These are phyloP conservation scores for Xylaria telfairii DNA, from an alignment of 495 filamentous ascomycete genomes.

Conservation along the genomic window DNA sequence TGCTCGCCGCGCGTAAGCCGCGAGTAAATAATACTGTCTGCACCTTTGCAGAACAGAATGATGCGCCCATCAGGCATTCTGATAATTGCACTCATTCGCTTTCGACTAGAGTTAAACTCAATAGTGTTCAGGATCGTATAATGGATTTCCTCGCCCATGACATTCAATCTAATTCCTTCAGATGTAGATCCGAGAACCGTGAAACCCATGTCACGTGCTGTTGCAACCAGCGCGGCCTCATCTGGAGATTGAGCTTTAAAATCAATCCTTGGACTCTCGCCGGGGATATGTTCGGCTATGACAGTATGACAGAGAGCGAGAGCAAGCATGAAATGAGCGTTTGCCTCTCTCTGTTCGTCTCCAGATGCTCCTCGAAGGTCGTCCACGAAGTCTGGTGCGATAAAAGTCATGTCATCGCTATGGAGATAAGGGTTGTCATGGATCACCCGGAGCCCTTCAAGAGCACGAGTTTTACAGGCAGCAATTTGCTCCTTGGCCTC, in stretches of 20 bases:
- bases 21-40: constrained; percentile 97
- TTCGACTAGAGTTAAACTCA: constrained; percentile 96
- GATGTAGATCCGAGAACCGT: constrained; percentile 83
- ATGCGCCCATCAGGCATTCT: constrained; percentile 95
- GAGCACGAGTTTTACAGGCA: constrained; percentile 71
- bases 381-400: constrained; percentile 84
- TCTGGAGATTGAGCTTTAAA: constrained; percentile 98
- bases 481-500: constrained; percentile 81
- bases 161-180: constrained; percentile 82
- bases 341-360: constrained; percentile 75
- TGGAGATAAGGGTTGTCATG: constrained; percentile 91
- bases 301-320: constrained; percentile 96
- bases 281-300: constrained; percentile 86
- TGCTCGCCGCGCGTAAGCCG: constrained; percentile 87
- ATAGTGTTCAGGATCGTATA: constrained; percentile 92
- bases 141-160: constrained; percentile 82
- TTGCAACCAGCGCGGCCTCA: constrained; percentile 92
- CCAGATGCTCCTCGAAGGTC: constrained; percentile 81
- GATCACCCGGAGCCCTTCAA: constrained; percentile 72
- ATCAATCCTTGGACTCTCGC: constrained; percentile 86
- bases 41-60: constrained; percentile 95
- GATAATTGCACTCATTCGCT: constrained; percentile 98
- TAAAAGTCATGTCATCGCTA: constrained; percentile 88
- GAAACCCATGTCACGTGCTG: constrained; percentile 94
- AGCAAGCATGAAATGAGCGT: constrained; percentile 91